Conservation (phyloP, 2,329 filamentous ascomycete genomes). For the Colletotrichum sublineola region DNA sequence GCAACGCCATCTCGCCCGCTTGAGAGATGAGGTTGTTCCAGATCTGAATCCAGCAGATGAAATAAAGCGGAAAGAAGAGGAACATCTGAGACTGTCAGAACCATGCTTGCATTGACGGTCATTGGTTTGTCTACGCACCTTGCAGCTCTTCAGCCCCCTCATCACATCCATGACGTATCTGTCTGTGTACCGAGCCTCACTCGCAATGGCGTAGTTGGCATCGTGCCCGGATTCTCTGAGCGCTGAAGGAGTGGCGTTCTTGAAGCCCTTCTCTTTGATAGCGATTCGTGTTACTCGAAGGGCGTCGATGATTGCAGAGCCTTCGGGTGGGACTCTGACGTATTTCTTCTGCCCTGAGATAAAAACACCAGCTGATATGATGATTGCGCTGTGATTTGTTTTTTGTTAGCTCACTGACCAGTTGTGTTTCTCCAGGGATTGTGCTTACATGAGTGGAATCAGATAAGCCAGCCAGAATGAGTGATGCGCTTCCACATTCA, state of each 20-base stretch:
- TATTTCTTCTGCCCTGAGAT: conserved; percentile 33
- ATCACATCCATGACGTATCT: conserved; percentile 45
- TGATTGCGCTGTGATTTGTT: conserved; percentile 8
- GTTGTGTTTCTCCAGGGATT: rapidly evolving
- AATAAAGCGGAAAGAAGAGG: conserved; percentile 53
- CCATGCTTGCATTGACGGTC: too few relatives aligned
- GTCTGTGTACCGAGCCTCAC: conserved; percentile 46
- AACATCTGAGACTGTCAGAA: conserved; percentile 41
- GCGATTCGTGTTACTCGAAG: conserved; percentile 43
- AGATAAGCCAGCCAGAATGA: conserved; percentile 37
- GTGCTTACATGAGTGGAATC: conserved; percentile 44
- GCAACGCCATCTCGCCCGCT: conserved; percentile 45
- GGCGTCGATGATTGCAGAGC: conserved; percentile 40
- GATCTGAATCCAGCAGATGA: conserved; percentile 52
- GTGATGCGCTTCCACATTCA: conserved; percentile 31
- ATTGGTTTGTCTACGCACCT: conserved; percentile 39
- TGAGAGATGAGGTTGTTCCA: conserved; percentile 51
- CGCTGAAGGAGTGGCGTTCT: conserved; percentile 36
- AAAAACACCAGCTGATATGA: conserved; percentile 26
- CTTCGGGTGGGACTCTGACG: conserved; percentile 25
- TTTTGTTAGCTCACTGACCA: not conserved
- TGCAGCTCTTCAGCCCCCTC: conserved; percentile 45
- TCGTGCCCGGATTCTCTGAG: conserved; percentile 42
- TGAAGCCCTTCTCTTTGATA: conserved; percentile 42
- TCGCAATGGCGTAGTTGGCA: conserved; percentile 44